phyloP scores from a whole-genome alignment of 768 basidiomycete genomes.

The Hericium alpestre region DNA sequence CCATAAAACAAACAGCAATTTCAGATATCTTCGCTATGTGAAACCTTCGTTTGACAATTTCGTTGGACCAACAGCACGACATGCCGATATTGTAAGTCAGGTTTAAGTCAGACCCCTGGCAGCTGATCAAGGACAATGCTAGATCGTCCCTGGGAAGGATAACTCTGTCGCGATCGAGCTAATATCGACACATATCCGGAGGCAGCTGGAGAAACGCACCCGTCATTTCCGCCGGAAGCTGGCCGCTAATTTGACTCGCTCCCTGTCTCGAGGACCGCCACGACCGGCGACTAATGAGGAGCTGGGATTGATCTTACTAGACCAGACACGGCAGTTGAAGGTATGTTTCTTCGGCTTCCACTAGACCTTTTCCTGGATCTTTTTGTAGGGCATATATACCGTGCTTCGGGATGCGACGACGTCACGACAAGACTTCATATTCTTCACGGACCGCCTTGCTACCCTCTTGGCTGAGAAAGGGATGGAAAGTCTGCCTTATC shows the following conservation, averaged over 20 bases:
- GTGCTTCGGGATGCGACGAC: conserved; percentile 68
- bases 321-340: conserved; percentile 71
- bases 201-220: conserved; percentile 72
- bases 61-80: conserved; percentile 74
- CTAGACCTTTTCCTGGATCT: background rate
- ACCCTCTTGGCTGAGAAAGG: conserved; percentile 80
- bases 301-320: conserved; percentile 51
- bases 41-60: conserved; percentile 94
- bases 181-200: conserved; percentile 81
- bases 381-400: conserved; percentile 74
- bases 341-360: conserved; percentile 26
- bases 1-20: background rate
- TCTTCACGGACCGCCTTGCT: conserved; percentile 81
- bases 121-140: background rate
- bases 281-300: conserved; percentile 25
- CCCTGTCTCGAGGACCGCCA: conserved; percentile 13
- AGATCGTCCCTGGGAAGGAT: conserved; percentile 94
- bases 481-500: conserved; percentile 71
- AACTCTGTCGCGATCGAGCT: conserved; percentile 89
- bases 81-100: conserved; percentile 73
- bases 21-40: conserved; percentile 84
- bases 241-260: conserved; percentile 27
- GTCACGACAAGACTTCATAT: conserved; percentile 78
- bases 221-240: conserved; percentile 66
- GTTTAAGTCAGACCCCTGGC: background rate